Evolutionary conservation across 2,329 filamentous ascomycete genomes (phyloP).

Genomic region (Hymenoscyphus fraxineus): DNA sequence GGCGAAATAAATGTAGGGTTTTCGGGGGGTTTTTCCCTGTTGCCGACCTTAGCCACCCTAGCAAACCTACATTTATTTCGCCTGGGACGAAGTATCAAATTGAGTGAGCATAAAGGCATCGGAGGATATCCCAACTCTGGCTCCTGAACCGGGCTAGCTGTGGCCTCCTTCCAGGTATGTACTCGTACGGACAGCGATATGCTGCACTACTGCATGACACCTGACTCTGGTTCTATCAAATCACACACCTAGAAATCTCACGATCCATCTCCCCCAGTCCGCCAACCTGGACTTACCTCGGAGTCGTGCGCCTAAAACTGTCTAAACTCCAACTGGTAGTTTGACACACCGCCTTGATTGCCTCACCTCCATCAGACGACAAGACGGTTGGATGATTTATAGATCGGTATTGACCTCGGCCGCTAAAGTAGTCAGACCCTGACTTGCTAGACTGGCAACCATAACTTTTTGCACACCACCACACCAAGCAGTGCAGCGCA

Average conservation of each 20-base stretch:
- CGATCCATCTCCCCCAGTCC: not conserved
- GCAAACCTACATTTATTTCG: too few relatives aligned
- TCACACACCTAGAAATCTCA: not conserved
- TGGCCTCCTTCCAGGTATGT: not conserved
- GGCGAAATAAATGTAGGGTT: too few relatives aligned
- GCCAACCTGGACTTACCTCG: not conserved
- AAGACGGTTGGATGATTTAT: not conserved
- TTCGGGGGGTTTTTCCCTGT: too few relatives aligned
- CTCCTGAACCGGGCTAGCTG: not conserved
- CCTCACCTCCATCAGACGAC: too few relatives aligned
- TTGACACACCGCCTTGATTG: not conserved
- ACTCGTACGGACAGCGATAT: not conserved
- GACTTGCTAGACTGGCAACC: not conserved
- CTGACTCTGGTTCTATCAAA: conserved; percentile 3
- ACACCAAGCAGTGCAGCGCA: too few relatives aligned
- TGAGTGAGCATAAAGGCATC: not conserved
- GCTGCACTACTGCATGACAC: conserved; percentile 4
- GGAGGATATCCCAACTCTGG: not conserved
- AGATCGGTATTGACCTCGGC: not conserved
- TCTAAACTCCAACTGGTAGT: not conserved
- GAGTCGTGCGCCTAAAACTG: not conserved
- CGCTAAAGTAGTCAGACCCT: not conserved
- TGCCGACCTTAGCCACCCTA: too few relatives aligned
- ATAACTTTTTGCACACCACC: not conserved
- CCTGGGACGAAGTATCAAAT: too few relatives aligned